These are phyloP conservation scores for Chalciporus sphaerocephalus DNA, from an alignment of 768 basidiomycete species.

Conservation along the genomic window DNA sequence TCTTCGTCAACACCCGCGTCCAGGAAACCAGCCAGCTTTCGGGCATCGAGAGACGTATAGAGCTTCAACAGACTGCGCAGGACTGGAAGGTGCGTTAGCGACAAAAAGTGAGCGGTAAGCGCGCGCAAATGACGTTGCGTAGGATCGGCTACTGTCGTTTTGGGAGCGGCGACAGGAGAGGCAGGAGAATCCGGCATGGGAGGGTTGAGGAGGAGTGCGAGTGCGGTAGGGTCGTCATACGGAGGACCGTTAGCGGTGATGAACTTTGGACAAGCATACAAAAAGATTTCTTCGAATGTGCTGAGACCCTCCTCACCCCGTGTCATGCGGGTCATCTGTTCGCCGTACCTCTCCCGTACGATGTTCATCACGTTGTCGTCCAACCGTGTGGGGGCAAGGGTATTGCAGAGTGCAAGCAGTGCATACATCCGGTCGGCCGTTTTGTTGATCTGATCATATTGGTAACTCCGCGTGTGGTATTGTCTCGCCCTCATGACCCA, in stretches of 20 bases:
- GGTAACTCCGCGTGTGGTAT: constrained; percentile 94
- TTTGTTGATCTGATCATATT: constrained; percentile 98
- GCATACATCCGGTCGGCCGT: constrained; percentile 98
- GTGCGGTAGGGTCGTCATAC: constrained; percentile 71
- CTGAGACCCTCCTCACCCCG: constrained; percentile 68
- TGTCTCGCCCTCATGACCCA: constrained; percentile 96
- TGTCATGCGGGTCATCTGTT: constrained; percentile 82
- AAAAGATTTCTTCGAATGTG: constrained; percentile 58
- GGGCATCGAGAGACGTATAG: constrained; percentile 89
- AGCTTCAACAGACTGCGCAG: constrained; percentile 90
- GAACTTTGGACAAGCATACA: constrained; percentile 94
- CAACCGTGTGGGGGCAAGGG: constrained; percentile 84
- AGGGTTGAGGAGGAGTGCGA: constrained; percentile 47
- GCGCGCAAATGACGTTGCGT: constrained; percentile 79
- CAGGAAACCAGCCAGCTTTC: constrained; percentile 88
- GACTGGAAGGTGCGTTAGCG: constrained; percentile 75
- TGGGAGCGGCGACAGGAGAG: constrained; percentile 25
- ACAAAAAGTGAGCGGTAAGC: constrained; percentile 77
- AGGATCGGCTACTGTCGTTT: constrained; percentile 47
- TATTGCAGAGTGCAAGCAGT: constrained; percentile 88
- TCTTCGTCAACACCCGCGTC: constrained; percentile 78
- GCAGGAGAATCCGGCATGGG: constrained; percentile 34
- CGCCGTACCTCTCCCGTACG: constrained; percentile 91
- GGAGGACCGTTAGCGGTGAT: constrained; percentile 93
- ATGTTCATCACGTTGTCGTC: constrained; percentile 94